Evolutionary conservation across 2,329 filamentous ascomycete genomes (phyloP).

Genomic region (Cytospora mali): DNA sequence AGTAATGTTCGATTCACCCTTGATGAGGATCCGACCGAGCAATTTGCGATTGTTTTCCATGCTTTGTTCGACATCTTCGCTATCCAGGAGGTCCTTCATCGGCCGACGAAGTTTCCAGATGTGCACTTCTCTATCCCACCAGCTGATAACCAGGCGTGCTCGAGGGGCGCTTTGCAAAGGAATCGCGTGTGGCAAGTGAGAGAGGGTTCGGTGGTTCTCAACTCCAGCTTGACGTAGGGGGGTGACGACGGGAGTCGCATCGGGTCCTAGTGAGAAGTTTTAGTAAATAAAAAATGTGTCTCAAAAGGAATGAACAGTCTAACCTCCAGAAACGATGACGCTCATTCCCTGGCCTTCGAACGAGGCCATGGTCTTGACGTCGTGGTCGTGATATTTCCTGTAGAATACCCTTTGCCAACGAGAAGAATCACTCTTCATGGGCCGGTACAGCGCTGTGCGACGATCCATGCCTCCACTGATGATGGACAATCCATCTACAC

Average conservation of each 20-base stretch:
- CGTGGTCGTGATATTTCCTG: slow-evolving; percentile 84
- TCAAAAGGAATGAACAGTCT: slow-evolving; percentile 34
- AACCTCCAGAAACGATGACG: slow-evolving; percentile 88
- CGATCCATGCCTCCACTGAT: slow-evolving; percentile 92
- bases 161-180: slow-evolving; percentile 72
- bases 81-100: slow-evolving; percentile 50
- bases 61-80: slow-evolving; percentile 44
- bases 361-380: slow-evolving; percentile 91
- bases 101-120: slow-evolving; percentile 69
- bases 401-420: slow-evolving; percentile 88
- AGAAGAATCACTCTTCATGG: slow-evolving; percentile 58
- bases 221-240: slow-evolving; percentile 76
- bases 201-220: slow-evolving; percentile 80
- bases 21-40: slow-evolving; percentile 68
- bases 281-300: slow-evolving; percentile 33
- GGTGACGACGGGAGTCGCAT: slow-evolving; percentile 79
- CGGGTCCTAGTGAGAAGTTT: slow-evolving; percentile 64
- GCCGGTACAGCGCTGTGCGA: slow-evolving; percentile 80
- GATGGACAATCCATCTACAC: slow-evolving; percentile 77
- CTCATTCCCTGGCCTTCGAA: slow-evolving; percentile 85
- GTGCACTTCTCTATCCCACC: slow-evolving; percentile 87
- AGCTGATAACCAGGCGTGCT: slow-evolving; percentile 79
- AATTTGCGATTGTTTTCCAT: slow-evolving; percentile 62
- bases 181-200: slow-evolving; percentile 80
- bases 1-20: slow-evolving; percentile 81